A percentile compares a stretch with the other conserved stretches of the same genome.
Conservation (phyloP, 768 basidiomycete genomes). For the Porpolomopsis calyptriformis region DNA sequence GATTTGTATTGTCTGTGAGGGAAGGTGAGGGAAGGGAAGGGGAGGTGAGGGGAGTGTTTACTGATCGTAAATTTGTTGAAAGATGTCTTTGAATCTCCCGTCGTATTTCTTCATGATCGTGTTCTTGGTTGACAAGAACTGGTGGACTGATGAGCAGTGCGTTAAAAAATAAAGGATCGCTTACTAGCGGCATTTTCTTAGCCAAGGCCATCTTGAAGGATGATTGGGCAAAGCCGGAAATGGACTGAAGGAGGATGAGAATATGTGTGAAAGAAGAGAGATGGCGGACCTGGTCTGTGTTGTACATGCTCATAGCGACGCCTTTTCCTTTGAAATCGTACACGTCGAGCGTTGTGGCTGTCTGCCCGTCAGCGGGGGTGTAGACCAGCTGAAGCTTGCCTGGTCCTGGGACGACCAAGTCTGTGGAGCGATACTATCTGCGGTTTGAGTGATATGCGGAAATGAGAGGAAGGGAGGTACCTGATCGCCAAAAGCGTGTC, state of each 20-base stretch:
- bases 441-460: background rate
- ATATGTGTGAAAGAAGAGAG: background rate
- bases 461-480: conserved; percentile 20
- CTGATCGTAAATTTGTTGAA: conserved; percentile 90
- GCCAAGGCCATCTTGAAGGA: conserved; percentile 92
- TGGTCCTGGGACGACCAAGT: conserved; percentile 82
- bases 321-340: conserved; percentile 91
- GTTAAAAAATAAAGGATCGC: conserved; percentile 6
- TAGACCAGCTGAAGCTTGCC: conserved; percentile 92
- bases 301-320: conserved; percentile 97
- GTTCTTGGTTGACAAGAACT: conserved; percentile 98
- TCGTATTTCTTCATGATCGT: conserved; percentile 97
- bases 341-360: conserved; percentile 62
- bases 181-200: conserved; percentile 69
- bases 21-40: background rate
- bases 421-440: conserved; percentile 82
- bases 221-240: conserved; percentile 90
- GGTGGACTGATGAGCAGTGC: background rate
- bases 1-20: conserved; percentile 50
- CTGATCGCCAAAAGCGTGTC: conserved; percentile 97
- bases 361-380: conserved; percentile 69
- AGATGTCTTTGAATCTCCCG: conserved; percentile 98
- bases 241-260: conserved; percentile 42
- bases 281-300: conserved; percentile 73
- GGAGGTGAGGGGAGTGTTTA: conserved; percentile 16